Conservation (phyloP, 768 basidiomycete genomes). For the Lactarius deliciosus region DNA sequence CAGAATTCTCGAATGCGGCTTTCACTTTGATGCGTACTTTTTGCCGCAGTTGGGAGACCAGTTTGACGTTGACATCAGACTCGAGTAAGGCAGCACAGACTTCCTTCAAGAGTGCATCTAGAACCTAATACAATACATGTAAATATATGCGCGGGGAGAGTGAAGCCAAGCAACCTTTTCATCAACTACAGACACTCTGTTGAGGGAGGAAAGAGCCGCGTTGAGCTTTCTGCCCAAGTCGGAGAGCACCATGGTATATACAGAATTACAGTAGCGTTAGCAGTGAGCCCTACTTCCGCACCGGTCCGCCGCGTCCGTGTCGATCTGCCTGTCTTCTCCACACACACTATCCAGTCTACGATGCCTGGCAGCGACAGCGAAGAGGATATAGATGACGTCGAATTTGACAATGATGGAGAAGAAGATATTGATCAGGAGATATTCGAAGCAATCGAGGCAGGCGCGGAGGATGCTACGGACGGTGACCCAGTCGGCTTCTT, state of each 20-base stretch:
- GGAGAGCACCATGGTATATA: conserved; percentile 79
- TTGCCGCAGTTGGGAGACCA: conserved; percentile 81
- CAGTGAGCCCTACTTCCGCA: not conserved
- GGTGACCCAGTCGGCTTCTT: conserved; percentile 60
- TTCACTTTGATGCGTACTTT: conserved; percentile 93
- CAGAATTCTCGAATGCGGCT: conserved; percentile 64
- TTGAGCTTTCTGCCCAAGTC: conserved; percentile 95
- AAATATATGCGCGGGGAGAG: conserved; percentile 10
- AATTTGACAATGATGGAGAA: conserved; percentile 28
- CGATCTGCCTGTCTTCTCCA: conserved; percentile 7
- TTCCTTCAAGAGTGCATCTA: conserved; percentile 93
- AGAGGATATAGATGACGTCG: conserved; percentile 53
- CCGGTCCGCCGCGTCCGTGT: conserved; percentile 8
- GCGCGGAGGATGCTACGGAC: conserved; percentile 61
- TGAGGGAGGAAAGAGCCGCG: conserved; percentile 87
- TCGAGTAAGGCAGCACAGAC: conserved; percentile 92
- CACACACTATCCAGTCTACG: conserved; percentile 37
- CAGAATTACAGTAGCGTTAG: conserved; percentile 28
- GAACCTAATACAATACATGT: conserved; percentile 55
- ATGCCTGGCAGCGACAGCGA: conserved; percentile 49
- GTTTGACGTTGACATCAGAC: conserved; percentile 97
- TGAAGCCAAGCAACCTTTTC: conserved; percentile 64
- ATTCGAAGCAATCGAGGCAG: conserved; percentile 54
- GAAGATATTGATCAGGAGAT: conserved; percentile 38
- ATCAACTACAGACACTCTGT: conserved; percentile 82